A percentile compares a stretch with the other conserved stretches of the same genome.
These are phyloP conservation scores for Eucalyptus decipiens DNA, from an alignment of 345 rosid species.

Conservation along the genomic window DNA sequence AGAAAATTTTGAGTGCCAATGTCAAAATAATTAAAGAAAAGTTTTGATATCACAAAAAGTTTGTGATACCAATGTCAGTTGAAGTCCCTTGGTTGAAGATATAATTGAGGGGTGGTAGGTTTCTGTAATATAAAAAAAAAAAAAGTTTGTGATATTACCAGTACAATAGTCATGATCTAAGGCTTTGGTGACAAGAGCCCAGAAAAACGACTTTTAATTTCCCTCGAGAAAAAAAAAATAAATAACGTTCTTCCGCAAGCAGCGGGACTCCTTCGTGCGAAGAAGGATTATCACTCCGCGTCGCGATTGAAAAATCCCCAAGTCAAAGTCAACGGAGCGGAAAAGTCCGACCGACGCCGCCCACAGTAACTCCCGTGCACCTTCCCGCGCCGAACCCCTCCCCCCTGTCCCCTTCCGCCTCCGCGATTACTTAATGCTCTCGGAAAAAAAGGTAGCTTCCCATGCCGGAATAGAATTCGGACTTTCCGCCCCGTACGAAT, in stretches of 20 bases:
- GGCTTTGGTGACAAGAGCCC: background rate
- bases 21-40: too few species aligned
- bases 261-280: too few species aligned
- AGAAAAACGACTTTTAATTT: background rate
- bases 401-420: background rate
- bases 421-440: background rate
- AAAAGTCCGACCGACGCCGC: background rate
- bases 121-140: too few species aligned
- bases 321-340: background rate
- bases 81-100: too few species aligned
- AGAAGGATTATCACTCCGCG: background rate
- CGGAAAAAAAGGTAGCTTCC: background rate
- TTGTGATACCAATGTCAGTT: too few species aligned
- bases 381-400: background rate
- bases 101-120: too few species aligned
- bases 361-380: background rate
- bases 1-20: too few species aligned
- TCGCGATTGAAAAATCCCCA: fast-evolving
- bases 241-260: background rate
- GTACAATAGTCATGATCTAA: background rate
- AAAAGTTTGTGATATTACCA: too few species aligned
- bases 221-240: background rate
- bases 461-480: background rate
- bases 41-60: too few species aligned
- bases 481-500: background rate